phyloP scores from a whole-genome alignment of 129 eudicot species.

The Flaveria linearis region DNA sequence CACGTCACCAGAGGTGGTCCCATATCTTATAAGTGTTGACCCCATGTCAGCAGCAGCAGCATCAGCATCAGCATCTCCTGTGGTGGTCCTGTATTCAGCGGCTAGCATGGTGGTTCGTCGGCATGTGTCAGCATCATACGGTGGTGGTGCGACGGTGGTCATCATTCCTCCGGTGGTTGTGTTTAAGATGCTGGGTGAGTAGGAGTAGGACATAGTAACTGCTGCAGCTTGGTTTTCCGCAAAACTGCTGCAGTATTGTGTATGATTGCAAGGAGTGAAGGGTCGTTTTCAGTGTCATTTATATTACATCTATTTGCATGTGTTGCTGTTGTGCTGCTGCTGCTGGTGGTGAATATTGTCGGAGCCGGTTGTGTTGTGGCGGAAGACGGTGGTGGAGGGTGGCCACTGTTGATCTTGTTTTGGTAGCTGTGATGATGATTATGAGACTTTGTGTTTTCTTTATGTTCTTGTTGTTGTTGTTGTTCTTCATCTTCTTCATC shows the following conservation, averaged over 20 bases:
- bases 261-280: slow-evolving; percentile 56
- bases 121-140: slow-evolving; percentile 41
- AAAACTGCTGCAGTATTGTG: slow-evolving; percentile 32
- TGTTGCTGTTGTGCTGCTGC: slow-evolving; percentile 33
- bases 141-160: slow-evolving; percentile 25
- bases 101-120: slow-evolving; percentile 37
- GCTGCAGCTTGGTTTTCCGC: slow-evolving; percentile 50
- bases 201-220: slow-evolving; percentile 22
- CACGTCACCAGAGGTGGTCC: slow-evolving; percentile 80
- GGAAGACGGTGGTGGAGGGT: slow-evolving; percentile 21
- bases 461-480: slow-evolving; percentile 22
- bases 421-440: slow-evolving; percentile 4
- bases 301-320: slow-evolving; percentile 49
- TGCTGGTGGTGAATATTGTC: slow-evolving; percentile 27
- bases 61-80: slow-evolving; percentile 16
- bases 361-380: slow-evolving; percentile 50
- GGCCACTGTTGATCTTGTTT: slow-evolving; percentile 1
- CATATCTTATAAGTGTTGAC: slow-evolving; percentile 63
- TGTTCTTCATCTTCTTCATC: slow-evolving; percentile 15
- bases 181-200: slow-evolving; percentile 24
- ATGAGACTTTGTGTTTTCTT: slow-evolving; percentile 20
- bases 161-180: slow-evolving; percentile 24
- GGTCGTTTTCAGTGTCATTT: slow-evolving; percentile 56
- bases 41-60: slow-evolving; percentile 45
- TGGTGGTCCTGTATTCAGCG: slow-evolving; percentile 45